Base-by-base conservation (phyloP, 2,329 filamentous ascomycete genomes). In the Phaeosphaeriaceae sp. region DNA sequence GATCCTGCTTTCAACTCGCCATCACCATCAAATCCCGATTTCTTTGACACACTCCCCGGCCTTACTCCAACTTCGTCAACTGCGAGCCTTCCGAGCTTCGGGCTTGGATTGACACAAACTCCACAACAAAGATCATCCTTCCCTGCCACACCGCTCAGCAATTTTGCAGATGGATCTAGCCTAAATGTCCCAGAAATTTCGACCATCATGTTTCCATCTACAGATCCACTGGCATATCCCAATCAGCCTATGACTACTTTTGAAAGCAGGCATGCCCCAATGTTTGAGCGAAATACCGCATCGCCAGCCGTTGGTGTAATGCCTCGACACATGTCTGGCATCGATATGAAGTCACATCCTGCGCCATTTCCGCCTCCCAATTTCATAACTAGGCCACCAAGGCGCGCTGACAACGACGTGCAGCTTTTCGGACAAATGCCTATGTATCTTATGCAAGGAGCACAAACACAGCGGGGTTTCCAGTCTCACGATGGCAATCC, bases 131-230 rank as follows among this genome's bases (percentile, higher is more conserved):
- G 62, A 53, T 32, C 68, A 42, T 58, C 61, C 5, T 70, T 70
- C 30, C 64, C 67, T 15, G 46, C 61, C 7, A 65, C 68, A 17
- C 67, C 65, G 0, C 37, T 72, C 15, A 62, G 64, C 39, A 66
- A 71, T 29, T 64, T 69, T 46, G 50, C 63, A 16, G 63, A 70
- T 48, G 58, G 66, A n/a, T 56, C 64, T 17, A 61, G 62, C 5
- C 48, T 72, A 15, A 77, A 76, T 48, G 73, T 77, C 3, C 75
- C 73, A 56, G 88, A 90, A 66, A 80, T 92, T 6, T 87, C 87
- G 50, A 84, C 86, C 3, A 84, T 92, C 75, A 92, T 93, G 87
- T 93, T 93, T 64, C 87, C 88, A 1, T 87, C 88, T 0, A 82
- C 84, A 28, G 89, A 93, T 61, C 88, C 89, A 0, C 88, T 93